Evolutionary conservation across 441 rosid species (phyloP), one percentile per base, ranked within the genome.

Genomic region (California macrophylla): DNA sequence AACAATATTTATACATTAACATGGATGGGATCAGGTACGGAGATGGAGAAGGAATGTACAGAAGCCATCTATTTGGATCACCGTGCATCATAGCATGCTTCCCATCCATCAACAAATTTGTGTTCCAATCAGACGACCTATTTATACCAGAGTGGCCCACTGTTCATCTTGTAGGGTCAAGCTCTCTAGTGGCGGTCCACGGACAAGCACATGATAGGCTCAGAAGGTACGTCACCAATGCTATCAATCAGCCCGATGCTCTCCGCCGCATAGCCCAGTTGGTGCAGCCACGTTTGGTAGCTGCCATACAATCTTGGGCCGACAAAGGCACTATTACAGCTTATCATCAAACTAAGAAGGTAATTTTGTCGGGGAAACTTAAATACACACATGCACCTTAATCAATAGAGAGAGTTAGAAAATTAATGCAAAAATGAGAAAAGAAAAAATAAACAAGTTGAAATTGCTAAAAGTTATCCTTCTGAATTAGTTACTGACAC

Each of bases 221-320:
- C 38, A 69, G 79, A 47, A 72, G 66, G 40, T 82, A 6, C 20
- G 69, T 84, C 0, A 0, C 47, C 18, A 67, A 72, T 58, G 78
- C 83, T 7, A 74, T 76, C 32, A 80, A 79, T 16, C 69, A 26
- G 13, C 84, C 83, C 13, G 63, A 73, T 25, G 75, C 82, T 13
- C 84, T 77, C n/a, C 72, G 74, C n/a, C 72, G 64, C 1, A 79
- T 76, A 38, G 75, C 83, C 21, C 34, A 56, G 3, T 13, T 15
- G 15, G 76, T 76, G 3, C 82, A 82, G 40, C 81, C 83, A 0
- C 69, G 71, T 21, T 68, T 79, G 32, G 75, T 61, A 0, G 73
- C 74, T 23, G 73, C 85, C 12, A 79, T 81, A 16, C 66, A 76
- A 5, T 66, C 81, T 0, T 82, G 85, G 86, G 75, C 81, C n/a